Percentiles rank a stretch among this genome's conserved stretches.
Conservation (phyloP, 148 eudicot species). For the Heliamphora exappendiculata region DNA sequence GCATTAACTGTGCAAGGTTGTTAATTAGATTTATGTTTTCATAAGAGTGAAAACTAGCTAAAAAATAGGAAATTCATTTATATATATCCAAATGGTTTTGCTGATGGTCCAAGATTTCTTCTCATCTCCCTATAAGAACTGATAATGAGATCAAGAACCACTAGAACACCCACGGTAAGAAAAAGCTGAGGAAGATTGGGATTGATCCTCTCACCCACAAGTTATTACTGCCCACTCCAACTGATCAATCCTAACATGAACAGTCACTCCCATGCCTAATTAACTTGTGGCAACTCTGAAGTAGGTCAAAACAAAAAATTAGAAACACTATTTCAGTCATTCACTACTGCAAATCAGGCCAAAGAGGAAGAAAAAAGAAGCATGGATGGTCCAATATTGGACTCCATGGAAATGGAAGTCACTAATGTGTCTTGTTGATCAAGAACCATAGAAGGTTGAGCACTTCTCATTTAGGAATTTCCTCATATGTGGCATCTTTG, state of each 20-base stretch:
- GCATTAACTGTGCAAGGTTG: constrained; percentile 7
- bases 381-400: not conserved
- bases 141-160: constrained; percentile 60
- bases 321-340: constrained; percentile 7
- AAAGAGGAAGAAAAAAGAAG: constrained; percentile 3
- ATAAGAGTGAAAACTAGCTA: constrained; percentile 11
- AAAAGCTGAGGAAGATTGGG: constrained; percentile 53
- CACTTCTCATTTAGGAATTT: not conserved
- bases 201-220: constrained; percentile 55
- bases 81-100: not conserved
- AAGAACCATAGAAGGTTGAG: constrained; percentile 6
- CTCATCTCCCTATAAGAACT: constrained; percentile 53
- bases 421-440: constrained; percentile 32
- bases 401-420: constrained; percentile 17
- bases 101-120: constrained; percentile 61
- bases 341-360: not conserved
- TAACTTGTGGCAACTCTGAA: constrained; percentile 1
- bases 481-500: not conserved
- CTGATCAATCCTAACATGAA: not conserved
- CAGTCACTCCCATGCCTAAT: not conserved
- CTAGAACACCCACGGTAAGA: constrained; percentile 57
- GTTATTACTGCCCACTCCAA: constrained; percentile 8
- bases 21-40: constrained; percentile 5
- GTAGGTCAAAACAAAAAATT: constrained; percentile 4
- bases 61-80: no score